These are phyloP conservation scores for Cryptococcus sp. DNA, from an alignment of 1,284 basidiomycete species.

Conservation along the genomic window DNA sequence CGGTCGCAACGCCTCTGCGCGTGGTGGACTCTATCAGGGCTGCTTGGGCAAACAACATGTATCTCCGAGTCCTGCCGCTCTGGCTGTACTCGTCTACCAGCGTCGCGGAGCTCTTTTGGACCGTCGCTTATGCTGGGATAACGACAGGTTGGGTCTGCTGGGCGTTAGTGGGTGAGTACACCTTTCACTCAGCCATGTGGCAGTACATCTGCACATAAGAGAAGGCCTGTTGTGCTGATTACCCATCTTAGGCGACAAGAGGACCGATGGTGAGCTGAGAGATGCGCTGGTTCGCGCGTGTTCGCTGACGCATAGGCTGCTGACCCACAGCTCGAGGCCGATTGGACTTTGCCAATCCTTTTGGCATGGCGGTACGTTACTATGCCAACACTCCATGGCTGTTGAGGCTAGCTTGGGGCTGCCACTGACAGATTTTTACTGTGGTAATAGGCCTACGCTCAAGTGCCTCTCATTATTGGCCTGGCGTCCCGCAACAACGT, in stretches of 20 bases:
- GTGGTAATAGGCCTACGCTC: slow-evolving; percentile 31
- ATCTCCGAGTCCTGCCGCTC: background rate
- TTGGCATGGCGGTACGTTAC: background rate
- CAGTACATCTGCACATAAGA: no score
- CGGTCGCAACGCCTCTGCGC: no score
- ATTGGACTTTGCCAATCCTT: background rate
- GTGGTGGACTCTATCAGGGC: no score
- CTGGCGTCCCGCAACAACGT: slow-evolving; percentile 52
- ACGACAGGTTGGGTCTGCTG: background rate
- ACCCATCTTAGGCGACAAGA: no score
- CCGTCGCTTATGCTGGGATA: background rate
- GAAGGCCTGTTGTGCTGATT: no score
- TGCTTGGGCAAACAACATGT: background rate
- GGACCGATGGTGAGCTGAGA: no score
- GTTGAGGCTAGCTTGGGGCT: no score
- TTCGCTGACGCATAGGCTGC: background rate
- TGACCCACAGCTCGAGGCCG: background rate
- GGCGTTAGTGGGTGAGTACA: background rate
- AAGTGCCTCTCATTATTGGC: slow-evolving; percentile 47
- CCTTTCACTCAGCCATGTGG: background rate
- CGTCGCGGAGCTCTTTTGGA: background rate
- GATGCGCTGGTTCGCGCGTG: no score
- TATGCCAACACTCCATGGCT: no score
- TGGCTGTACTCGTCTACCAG: background rate
- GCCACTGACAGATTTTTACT: background rate